Evolutionary conservation across 331 rosid genomes (phyloP), one percentile per base, ranked within the genome.

Genomic region (Quercus lobata): DNA sequence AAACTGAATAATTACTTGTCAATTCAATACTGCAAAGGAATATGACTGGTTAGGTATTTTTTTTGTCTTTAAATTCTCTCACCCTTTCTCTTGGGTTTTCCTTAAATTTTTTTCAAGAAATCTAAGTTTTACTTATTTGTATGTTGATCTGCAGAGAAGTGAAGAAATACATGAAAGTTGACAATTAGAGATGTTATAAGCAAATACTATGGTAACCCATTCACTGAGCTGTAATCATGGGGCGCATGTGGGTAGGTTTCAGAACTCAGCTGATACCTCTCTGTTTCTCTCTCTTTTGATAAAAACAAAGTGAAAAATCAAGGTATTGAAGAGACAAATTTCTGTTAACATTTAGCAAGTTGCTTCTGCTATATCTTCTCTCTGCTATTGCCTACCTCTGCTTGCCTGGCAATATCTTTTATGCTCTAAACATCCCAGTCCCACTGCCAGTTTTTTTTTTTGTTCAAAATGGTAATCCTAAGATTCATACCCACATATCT

Each of bases 211-310:
- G 90, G 88, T 69, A 77, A 86, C 86, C 90, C 80, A 88, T 49
- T 69, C 75, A 85, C 74, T 85, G 90, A 89, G 92, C 88, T 90
- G 90, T 72, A 84, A 74, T 76, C 78, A 83, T 89, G 98, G 96
- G 89, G 65, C 29, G 90, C 98, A 92, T 88, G 97, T 91, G 94
- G 86, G 87, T 46, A 71, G 69, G 81, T 80, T 76, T 90, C 88
- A 79, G 85, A 86, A 82, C 32, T 76, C 79, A 78, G 83, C 77
- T 57, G 69, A 60, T 70, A 2, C 60, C 69, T 30, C 34, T 71
- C 90, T 71, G 76, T 80, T 68, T 75, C 54, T 84, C 56, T 35
- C 74, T 73, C 30, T 65, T 65, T 69, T 71, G 57, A 18, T 46
- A 68, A 30, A 60, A 63, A 30, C 22, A 77, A 52, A 53, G 24